Percentiles rank a stretch among this genome's conserved stretches.
Evolutionary conservation across 23 red algal species (phyloP).

Genomic region (Gracilaria domingensis): DNA sequence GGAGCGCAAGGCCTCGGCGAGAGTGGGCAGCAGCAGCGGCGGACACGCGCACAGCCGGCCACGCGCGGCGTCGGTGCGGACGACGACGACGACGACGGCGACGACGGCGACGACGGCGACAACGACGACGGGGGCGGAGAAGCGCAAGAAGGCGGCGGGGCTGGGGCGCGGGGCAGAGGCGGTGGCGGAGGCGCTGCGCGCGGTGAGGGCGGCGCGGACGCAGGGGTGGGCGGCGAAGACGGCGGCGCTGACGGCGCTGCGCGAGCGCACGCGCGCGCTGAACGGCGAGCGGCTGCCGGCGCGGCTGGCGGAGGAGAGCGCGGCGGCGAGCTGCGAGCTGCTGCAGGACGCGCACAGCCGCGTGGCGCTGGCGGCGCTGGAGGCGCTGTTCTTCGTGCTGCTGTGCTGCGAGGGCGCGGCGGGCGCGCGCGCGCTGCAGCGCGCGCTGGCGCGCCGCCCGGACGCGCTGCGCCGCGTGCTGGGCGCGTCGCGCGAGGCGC

Average conservation of each 20-base stretch:
- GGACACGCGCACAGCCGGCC: neutral
- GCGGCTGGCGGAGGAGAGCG: constrained; percentile 45
- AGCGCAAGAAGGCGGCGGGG: no score
- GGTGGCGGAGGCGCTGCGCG: constrained; percentile 16
- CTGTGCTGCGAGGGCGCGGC: constrained; percentile 49
- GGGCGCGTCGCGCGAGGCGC: neutral
- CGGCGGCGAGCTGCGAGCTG: neutral
- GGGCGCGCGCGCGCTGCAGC: constrained; percentile 20
- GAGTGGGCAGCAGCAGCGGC: neutral
- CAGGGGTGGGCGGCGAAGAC: constrained; percentile 26
- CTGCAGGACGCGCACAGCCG: constrained; percentile 26
- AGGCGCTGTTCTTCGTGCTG: constrained; percentile 57
- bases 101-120: neutral
- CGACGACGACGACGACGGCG: neutral
- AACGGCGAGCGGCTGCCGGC: neutral
- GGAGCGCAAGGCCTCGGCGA: neutral
- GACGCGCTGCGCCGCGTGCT: constrained; percentile 47
- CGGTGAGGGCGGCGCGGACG: neutral
- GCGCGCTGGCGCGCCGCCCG: constrained; percentile 7
- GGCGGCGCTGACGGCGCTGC: constrained; percentile 8
- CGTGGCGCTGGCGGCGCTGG: constrained; percentile 38
- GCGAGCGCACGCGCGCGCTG: constrained; percentile 4
- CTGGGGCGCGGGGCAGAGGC: neutral
- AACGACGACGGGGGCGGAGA: neutral
- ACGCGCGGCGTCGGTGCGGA: neutral